Percentiles rank a stretch among this genome's conserved stretches.
phyloP scores from a whole-genome alignment of 2,329 filamentous ascomycete genomes.

The Ascochyta lentis region DNA sequence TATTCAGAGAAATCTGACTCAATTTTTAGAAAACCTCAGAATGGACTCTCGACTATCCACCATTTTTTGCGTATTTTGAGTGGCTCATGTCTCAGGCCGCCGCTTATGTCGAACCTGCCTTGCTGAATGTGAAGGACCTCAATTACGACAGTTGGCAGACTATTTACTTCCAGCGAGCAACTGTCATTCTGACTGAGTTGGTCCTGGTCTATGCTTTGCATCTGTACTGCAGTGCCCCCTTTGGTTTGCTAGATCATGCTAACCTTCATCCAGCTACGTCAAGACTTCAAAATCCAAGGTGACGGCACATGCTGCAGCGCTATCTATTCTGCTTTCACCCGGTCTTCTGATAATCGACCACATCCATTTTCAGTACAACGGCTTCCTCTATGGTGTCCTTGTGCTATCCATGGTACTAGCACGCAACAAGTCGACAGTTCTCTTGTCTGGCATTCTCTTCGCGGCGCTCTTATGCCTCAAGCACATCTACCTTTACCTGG shows the following conservation, averaged over 20 bases:
- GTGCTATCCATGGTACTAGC: conserved; percentile 86
- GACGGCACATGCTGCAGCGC: conserved; percentile 81
- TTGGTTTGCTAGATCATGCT: conserved; percentile 12
- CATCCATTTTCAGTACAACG: conserved; percentile 99
- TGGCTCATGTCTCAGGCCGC: conserved; percentile 87
- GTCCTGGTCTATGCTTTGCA: conserved; percentile 83
- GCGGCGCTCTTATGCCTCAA: conserved; percentile 90
- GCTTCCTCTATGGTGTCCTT: conserved; percentile 90
- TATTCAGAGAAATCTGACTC: conserved; percentile 19
- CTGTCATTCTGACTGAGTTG: conserved; percentile 85
- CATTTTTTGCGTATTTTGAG: conserved; percentile 98
- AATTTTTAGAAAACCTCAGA: conserved; percentile 78
- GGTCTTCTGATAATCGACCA: conserved; percentile 97
- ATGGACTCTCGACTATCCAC: conserved; percentile 99
- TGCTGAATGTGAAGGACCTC: conserved; percentile 82
- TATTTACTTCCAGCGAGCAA: conserved; percentile 88
- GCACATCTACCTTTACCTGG: conserved; percentile 96
- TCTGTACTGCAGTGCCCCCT: conserved; percentile 57
- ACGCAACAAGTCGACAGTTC: conserved; percentile 73
- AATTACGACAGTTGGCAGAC: conserved; percentile 93
- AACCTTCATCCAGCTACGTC: conserved; percentile 66
- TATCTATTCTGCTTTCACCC: conserved; percentile 90
- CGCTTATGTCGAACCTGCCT: conserved; percentile 75
- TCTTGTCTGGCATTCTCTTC: conserved; percentile 83
- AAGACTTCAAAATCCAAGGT: conserved; percentile 76